Conservation (phyloP, 306 rosid species). For the Arachis hypogaea region DNA sequence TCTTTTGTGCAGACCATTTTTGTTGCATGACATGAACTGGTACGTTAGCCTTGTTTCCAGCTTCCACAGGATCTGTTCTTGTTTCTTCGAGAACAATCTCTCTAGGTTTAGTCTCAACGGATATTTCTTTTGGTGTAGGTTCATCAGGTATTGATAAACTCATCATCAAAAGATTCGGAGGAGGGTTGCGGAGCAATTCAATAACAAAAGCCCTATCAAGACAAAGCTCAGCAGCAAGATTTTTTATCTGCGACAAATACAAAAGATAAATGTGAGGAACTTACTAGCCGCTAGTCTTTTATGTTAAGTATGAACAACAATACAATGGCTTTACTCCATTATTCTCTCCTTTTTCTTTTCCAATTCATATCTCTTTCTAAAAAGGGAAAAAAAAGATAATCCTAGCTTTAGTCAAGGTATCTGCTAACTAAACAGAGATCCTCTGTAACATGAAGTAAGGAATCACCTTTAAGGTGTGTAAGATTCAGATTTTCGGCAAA, state of each 20-base stretch:
- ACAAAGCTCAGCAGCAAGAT: constrained; percentile 89
- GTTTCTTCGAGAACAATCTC: constrained; percentile 51
- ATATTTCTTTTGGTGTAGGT: constrained; percentile 41
- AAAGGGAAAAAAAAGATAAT: background rate
- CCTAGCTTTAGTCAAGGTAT: background rate
- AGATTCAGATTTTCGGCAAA: no score
- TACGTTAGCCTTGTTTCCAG: constrained; percentile 42
- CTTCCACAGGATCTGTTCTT: constrained; percentile 35
- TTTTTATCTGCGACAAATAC: constrained; percentile 66
- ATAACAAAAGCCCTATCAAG: constrained; percentile 88
- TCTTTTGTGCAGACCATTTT: constrained; percentile 69
- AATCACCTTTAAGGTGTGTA: background rate
- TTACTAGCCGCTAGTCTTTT: constrained; percentile 6
- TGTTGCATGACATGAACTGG: constrained; percentile 80
- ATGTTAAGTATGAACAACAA: constrained; percentile 18
- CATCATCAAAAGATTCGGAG: constrained; percentile 79
- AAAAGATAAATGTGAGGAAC: constrained; percentile 28
- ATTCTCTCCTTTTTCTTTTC: background rate
- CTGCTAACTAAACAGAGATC: constrained; percentile 21
- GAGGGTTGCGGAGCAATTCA: constrained; percentile 85
- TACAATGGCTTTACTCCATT: constrained; percentile 10
- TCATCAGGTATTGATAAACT: constrained; percentile 75
- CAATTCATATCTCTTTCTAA: constrained; percentile 11
- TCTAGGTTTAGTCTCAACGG: constrained; percentile 46
- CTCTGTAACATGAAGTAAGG: background rate